Conservation (phyloP, 2,329 filamentous ascomycete species). For the Phialophora verrucosa region DNA sequence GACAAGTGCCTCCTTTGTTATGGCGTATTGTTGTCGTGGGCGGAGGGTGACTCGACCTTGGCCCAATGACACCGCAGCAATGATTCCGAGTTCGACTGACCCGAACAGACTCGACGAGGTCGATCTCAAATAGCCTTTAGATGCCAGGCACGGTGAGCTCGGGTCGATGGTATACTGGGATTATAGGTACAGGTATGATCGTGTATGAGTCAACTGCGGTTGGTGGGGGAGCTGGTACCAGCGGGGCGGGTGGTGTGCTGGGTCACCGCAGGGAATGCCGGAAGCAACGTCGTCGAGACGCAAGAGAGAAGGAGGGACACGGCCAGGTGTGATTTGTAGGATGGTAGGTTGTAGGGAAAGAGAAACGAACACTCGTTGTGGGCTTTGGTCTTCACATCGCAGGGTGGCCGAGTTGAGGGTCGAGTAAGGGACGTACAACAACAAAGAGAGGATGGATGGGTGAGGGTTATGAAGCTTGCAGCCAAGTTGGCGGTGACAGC, state of each 20-base stretch:
- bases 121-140: constrained; percentile 8
- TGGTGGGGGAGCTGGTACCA: constrained; percentile 23
- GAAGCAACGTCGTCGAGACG: constrained; percentile 37
- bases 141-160: constrained; percentile 20
- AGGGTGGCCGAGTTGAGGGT: constrained; percentile 27
- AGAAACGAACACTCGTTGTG: constrained; percentile 30
- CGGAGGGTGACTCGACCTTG: constrained; percentile 15
- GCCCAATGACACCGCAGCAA: constrained; percentile 28
- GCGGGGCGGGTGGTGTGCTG: constrained; percentile 27
- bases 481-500: constrained; percentile 31
- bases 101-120: constrained; percentile 16
- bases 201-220: constrained; percentile 20
- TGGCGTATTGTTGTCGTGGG: constrained; percentile 24
- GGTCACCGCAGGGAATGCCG: constrained; percentile 33
- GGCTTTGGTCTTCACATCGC: constrained; percentile 35
- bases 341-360: constrained; percentile 22
- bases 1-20: constrained; percentile 28
- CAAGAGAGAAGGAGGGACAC: constrained; percentile 33
- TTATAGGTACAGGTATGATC: constrained; percentile 30
- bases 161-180: constrained; percentile 30
- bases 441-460: constrained; percentile 24
- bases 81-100: constrained; percentile 15
- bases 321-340: constrained; percentile 28
- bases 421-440: constrained; percentile 28
- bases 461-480: constrained; percentile 25